Evolutionary conservation across 1,284 basidiomycete genomes (phyloP), one percentile per base, ranked within the genome.

Genomic region (Cryptococcus amylolentus): DNA sequence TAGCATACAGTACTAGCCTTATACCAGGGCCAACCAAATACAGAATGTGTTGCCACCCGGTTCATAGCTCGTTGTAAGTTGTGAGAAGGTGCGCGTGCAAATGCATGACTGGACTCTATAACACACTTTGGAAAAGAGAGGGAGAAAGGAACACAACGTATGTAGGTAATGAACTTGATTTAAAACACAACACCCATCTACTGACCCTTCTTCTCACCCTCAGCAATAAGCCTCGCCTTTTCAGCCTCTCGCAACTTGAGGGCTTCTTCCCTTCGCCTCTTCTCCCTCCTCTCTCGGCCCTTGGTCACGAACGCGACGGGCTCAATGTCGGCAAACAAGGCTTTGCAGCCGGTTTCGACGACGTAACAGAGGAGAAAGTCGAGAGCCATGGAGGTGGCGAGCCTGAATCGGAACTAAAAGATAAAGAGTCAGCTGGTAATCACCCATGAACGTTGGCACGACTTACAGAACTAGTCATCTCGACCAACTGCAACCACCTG

Each of bases 401-500:
- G 77, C 58, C 82, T 83, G 66, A 87, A 60, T 72, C 88, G 88
- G 83, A 96, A 97, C 88, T 91, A 60, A 42, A 13, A 20, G 18
- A 38, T 39, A 23, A 20, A 23, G 23, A 31, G 47, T 18, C 47
- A 35, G 10, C 13, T 38, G 47, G 26, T 13, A 16, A 27, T 20
- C 44, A 20, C 44, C 44, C 23, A 12, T 26, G 31, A 6, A 10
- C 10, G 31, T 8, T 1, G 8, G 18, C 12, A 44, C 27, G 23
- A 80, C 88, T 67, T 70, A 95, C 91, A 42, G 78, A 69, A 35
- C 75, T 71, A 46, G 85, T 79, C 92, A 99, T 95, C 76, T 90
- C 90, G 27, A 97, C 92, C 41, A 98, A 87, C 78, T 98, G 95
- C 44, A 99, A 81, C 95, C 95, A 98, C 39, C 88, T 81, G 77